Base-by-base conservation (phyloP, 176 grass and related monocot species). In the Thinopyrum elongatum region DNA sequence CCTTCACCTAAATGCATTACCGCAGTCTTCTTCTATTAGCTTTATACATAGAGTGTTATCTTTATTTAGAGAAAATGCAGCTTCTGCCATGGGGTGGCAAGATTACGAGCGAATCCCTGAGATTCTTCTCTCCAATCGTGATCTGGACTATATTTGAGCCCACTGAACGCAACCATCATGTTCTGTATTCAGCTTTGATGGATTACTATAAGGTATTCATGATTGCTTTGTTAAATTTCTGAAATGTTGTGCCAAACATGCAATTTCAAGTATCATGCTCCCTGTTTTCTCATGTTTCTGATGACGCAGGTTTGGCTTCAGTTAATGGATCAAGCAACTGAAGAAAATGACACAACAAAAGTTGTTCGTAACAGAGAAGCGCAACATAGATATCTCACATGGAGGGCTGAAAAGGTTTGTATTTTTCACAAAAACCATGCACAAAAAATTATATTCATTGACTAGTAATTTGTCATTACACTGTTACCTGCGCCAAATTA, bases 51-150 rank as follows among this genome's bases (percentile, higher is more conserved):
- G 87, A 73, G 86, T 39, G 13, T 39, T 76, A 74, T 77, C 80
- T 90, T 94, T 93, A 87, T 80, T 85, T 92, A 91, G 90, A 96
- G 65, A 68, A 86, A 91, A 90, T 99, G 81, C 97, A 99, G 90
- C 88, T 93, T 88, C 86, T 99, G 21, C 94, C 97, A 64, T 99
- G 97, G 97, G 97, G 97, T 34, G 97, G 97, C 68, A 99, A 96
- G 76, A 83, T 99, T 85, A 99, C 97, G 36, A 93, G 94, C 6
- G 92, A 99, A 64, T 96, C 94, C 10, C 28, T 96, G 84, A 94
- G 57, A 84, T 96, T 99, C 87, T 99, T 99, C 90, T 99, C 97
- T 35, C 97, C 97, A 63, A 86, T 93, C 65, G 92, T 99, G 31
- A 88, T 94, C 70, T 99, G 92, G 94, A 90, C 94, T 46, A 91